Evolutionary conservation across 148 eudicot genomes (phyloP), one percentile per base, ranked within the genome.

Genomic region (Heliamphora exappendiculata): DNA sequence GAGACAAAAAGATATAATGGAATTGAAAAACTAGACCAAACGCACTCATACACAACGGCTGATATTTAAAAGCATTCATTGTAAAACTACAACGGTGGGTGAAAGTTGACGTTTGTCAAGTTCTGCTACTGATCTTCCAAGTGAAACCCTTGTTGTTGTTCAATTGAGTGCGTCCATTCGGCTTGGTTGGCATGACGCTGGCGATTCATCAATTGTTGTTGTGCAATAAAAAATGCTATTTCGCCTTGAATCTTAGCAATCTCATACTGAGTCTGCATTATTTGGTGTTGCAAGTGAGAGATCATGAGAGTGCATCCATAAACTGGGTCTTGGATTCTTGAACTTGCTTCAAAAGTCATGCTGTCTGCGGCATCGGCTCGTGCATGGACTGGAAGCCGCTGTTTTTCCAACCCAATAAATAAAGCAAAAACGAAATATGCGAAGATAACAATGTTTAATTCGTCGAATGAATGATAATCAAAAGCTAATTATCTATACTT

Each of bases 301-400:
- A 86, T 80, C 11, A 64, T 84, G 34, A 80, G 78, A 3, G 78
- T 81, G 72, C 78, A 73, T 49, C 89, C 89, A 34, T 86, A 78
- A 5, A 84, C 72, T 0, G 89, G 89, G 78, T 86, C 82, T 80
- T 41, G 78, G 70, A 86, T 75, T 22, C 89, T 57, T 7, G 74
- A 67, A 70, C 19, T 69, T 45, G 89, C 89, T 68, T 86, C 89
- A 13, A 73, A 19, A 7, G 72, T 64, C 68, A 86, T 76, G 81
- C 82, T 72, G 12, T 86, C 81, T 45, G 75, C 85, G 41, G 89
- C 87, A 8, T 78, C 79, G 44, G 42, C 66, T 76, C 87, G 57
- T 22, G n/a, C 45, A 7, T n/a, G 42, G 45, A 71, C 77, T 10
- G 84, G 80, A 53, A 86, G 74, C 69, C 77, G 53, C 89, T 86